phyloP scores from a whole-genome alignment of 371 early-diverging fungal genomes.

The Mucor velutinosus region DNA sequence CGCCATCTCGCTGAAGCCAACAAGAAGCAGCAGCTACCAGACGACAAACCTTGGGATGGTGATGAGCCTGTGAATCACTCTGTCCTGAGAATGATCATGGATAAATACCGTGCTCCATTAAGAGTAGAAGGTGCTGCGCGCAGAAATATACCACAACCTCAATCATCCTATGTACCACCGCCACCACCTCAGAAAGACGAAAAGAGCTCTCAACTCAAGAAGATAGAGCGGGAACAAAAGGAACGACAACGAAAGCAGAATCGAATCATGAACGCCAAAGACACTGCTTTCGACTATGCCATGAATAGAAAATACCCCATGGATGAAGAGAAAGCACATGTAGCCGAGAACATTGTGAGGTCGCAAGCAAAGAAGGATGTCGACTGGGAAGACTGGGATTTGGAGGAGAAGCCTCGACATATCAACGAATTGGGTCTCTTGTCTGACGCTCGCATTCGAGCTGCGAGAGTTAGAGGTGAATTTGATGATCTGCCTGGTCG shows the following conservation, averaged over 20 bases:
- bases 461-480: slow-evolving; percentile 43
- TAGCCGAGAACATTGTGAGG: neutral
- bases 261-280: slow-evolving; percentile 23
- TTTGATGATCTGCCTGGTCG: slow-evolving; percentile 51
- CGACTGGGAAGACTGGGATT: slow-evolving; percentile 17
- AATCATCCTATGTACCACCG: slow-evolving; percentile 8
- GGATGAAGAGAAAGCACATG: slow-evolving; percentile 2
- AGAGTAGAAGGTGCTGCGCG: slow-evolving; percentile 41
- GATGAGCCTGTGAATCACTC: slow-evolving; percentile 33
- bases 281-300: slow-evolving; percentile 30
- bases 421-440: slow-evolving; percentile 26
- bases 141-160: slow-evolving; percentile 31
- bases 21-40: slow-evolving; percentile 18
- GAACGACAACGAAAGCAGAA: slow-evolving; percentile 20
- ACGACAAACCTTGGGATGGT: slow-evolving; percentile 37
- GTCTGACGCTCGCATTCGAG: slow-evolving; percentile 46
- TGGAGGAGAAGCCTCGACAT: slow-evolving; percentile 5
- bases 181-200: slow-evolving; percentile 6
- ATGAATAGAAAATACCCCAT: slow-evolving; percentile 15
- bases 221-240: slow-evolving; percentile 17
- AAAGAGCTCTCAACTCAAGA: slow-evolving; percentile 28
- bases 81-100: slow-evolving; percentile 38
- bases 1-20: neutral
- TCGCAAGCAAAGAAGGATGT: slow-evolving; percentile 8
- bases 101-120: slow-evolving; percentile 32